Evolutionary conservation across 495 filamentous ascomycete species (phyloP).

Genomic region (Astrothelium macrocarpum): DNA sequence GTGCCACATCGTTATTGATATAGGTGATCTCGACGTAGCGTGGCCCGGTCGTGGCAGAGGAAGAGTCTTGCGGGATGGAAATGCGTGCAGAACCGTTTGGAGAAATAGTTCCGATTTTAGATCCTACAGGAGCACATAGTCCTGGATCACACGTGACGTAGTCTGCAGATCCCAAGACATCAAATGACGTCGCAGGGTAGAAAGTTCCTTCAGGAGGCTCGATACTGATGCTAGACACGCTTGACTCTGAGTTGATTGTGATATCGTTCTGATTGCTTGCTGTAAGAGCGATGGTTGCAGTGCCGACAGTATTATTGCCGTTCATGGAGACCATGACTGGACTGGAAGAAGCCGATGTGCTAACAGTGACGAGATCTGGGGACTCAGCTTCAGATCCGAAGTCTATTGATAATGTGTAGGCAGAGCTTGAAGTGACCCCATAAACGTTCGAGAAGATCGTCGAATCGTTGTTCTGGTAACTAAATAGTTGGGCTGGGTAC

Average conservation of each 20-base stretch:
- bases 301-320: background rate
- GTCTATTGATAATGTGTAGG: slow-evolving; percentile 25
- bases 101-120: slow-evolving; percentile 34
- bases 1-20: slow-evolving; percentile 44
- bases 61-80: slow-evolving; percentile 18
- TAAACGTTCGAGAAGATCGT: slow-evolving; percentile 32
- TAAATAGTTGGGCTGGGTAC: slow-evolving; percentile 17
- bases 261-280: slow-evolving; percentile 32
- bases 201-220: slow-evolving; percentile 27
- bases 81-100: slow-evolving; percentile 23
- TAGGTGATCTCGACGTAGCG: slow-evolving; percentile 41
- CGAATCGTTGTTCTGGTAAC: background rate
- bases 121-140: slow-evolving; percentile 34
- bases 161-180: slow-evolving; percentile 27
- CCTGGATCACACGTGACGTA: slow-evolving; percentile 27
- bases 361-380: background rate
- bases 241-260: slow-evolving; percentile 19
- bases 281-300: slow-evolving; percentile 19
- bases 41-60: slow-evolving; percentile 10
- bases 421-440: slow-evolving; percentile 31
- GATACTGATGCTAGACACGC: slow-evolving; percentile 23
- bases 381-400: slow-evolving; percentile 12
- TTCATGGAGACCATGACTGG: background rate
- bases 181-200: slow-evolving; percentile 34
- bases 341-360: background rate